Evolutionary conservation across 805 yeast species (phyloP), one percentile per base, ranked within the genome.

Genomic region (Hanseniaspora clermontiae): DNA sequence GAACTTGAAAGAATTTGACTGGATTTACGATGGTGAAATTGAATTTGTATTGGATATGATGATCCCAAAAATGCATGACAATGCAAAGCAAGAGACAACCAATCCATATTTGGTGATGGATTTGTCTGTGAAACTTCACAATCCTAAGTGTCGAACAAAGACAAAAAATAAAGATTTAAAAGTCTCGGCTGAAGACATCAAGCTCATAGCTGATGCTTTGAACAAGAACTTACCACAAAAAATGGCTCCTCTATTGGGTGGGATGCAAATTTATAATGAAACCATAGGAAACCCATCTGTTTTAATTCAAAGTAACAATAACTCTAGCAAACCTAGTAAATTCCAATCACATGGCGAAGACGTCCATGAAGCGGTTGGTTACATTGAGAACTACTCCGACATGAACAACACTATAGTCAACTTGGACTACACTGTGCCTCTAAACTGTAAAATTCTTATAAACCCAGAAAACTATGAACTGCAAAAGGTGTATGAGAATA

Each of bases 31-130:
- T 49, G 91, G 93, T 4, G 80, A 80, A 61, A 80, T 82, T 5
- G 89, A 84, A 58, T 69, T 86, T 5, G 71, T 77, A 17, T 85
- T 87, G 3, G 93, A 86, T 68, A 78, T 86, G 20, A 80, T 82
- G 77, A 72, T 85, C 34, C 93, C 95, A 0, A 72, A 72, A 39
- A 50, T 50, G 17, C 4, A 37, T 7, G 19, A 19, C 27, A 11
- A 39, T 50, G 24, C 47, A 34, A 31, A 46, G 34, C 42, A 51
- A n/a, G 62, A 31, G n/a, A 0, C 34, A 4, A 58, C n/a, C 37
- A 56, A 59, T 42, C 76, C 76, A 62, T 86, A 86, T 64, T 79
- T 84, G 38, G 79, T 85, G 32, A 74, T 85, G 58, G 87, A 84
- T 65, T 74, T 82, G 60, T 83, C 79, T 60, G 74, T 85, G 31